These are phyloP conservation scores for Schizothecium vesticola DNA, from an alignment of 495 filamentous ascomycete species.

Conservation along the genomic window DNA sequence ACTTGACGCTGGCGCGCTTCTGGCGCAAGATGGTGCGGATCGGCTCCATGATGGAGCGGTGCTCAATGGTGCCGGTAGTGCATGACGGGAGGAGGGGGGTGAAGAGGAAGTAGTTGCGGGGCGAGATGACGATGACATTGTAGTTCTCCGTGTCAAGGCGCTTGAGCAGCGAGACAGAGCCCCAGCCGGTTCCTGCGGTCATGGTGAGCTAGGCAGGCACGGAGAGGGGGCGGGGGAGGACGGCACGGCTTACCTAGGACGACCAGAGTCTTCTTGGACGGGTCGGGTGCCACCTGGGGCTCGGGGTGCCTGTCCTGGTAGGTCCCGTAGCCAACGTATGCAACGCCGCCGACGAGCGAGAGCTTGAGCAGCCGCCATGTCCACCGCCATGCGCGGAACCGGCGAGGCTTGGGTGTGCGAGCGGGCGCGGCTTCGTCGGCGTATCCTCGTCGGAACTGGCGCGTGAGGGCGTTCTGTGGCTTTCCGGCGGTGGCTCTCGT, in stretches of 20 bases:
- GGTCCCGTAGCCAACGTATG: slow-evolving; percentile 71
- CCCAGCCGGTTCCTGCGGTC: slow-evolving; percentile 83
- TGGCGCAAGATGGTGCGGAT: slow-evolving; percentile 89
- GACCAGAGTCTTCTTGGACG: slow-evolving; percentile 93
- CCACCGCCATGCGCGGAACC: slow-evolving; percentile 42
- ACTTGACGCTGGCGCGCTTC: slow-evolving; percentile 87
- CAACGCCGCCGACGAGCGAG: slow-evolving; percentile 59
- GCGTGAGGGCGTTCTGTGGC: slow-evolving; percentile 21
- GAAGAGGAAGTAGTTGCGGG: slow-evolving; percentile 99
- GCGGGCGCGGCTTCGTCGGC: slow-evolving; percentile 30
- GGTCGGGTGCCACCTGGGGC: slow-evolving; percentile 75
- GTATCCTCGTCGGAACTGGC: slow-evolving; percentile 39
- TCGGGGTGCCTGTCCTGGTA: slow-evolving; percentile 74
- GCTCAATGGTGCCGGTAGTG: slow-evolving; percentile 94
- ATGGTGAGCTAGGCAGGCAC: neutral
- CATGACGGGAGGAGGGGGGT: slow-evolving; percentile 95
- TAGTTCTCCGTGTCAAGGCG: slow-evolving; percentile 97
- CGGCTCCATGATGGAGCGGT: slow-evolving; percentile 99
- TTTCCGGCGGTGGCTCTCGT: slow-evolving; percentile 19
- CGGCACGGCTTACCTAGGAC: slow-evolving; percentile 67
- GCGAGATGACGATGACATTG: slow-evolving; percentile 94
- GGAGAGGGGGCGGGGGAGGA: neutral
- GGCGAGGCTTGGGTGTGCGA: slow-evolving; percentile 26
- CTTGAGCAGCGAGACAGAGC: slow-evolving; percentile 92
- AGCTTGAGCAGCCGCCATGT: slow-evolving; percentile 73